These are phyloP conservation scores for Prunus persica DNA, from an alignment of 306 rosid species.

Conservation along the genomic window DNA sequence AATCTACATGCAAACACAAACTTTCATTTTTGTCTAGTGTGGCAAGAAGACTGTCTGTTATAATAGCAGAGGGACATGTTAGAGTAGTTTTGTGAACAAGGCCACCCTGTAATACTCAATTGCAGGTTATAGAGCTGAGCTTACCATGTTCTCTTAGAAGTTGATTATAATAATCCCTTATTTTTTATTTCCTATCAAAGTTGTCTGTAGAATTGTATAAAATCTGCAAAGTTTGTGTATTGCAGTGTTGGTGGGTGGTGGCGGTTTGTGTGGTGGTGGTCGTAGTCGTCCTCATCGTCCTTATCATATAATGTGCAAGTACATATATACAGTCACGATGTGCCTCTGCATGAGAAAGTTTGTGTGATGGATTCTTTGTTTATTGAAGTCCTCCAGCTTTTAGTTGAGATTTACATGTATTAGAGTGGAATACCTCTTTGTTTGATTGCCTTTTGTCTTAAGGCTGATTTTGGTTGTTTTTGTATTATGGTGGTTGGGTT, in stretches of 20 bases:
- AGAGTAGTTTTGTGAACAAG: not conserved
- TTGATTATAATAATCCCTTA: not conserved
- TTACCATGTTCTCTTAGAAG: not conserved
- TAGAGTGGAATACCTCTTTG: constrained; percentile 1
- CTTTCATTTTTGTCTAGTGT: not conserved
- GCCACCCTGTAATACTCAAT: not conserved
- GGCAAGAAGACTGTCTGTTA: not conserved
- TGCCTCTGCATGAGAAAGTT: constrained; percentile 4
- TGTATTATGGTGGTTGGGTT: not conserved
- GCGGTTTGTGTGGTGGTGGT: constrained; percentile 36
- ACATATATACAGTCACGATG: constrained; percentile 5
- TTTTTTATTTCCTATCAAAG: not conserved
- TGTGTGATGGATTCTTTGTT: not conserved
- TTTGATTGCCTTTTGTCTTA: not conserved
- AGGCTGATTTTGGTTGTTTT: not conserved
- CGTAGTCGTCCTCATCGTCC: constrained; percentile 40
- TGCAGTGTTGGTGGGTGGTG: constrained; percentile 79
- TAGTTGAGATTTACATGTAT: constrained; percentile 5
- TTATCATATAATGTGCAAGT: constrained; percentile 38
- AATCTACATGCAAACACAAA: not conserved
- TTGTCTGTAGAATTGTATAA: not conserved
- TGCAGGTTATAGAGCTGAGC: not conserved
- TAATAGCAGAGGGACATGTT: not conserved
- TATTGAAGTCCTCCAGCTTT: not conserved
- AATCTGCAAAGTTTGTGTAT: constrained; percentile 13